Evolutionary conservation across 352 stramenopile species (phyloP).

Genomic region (Globisporangium echinulatum): DNA sequence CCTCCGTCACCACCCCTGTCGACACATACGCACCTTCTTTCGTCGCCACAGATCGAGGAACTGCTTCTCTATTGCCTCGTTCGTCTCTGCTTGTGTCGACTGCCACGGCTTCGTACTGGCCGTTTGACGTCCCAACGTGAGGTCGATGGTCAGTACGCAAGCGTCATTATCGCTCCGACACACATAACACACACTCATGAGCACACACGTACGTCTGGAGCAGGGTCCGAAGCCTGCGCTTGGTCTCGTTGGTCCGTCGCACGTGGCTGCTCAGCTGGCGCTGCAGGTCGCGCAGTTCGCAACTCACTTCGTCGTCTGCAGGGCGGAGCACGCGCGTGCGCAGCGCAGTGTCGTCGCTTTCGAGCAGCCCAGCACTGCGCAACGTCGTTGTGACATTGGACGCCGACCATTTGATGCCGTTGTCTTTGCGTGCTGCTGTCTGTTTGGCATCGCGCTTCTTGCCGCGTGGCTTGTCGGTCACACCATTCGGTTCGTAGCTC

Average conservation of each 20-base stretch:
- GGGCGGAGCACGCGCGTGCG: conserved; percentile 17
- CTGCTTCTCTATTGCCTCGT: conserved; percentile 40
- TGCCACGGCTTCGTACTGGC: conserved; percentile 61
- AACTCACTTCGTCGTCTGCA: conserved; percentile 56
- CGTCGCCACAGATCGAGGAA: conserved; percentile 56
- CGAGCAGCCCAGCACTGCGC: conserved; percentile 42
- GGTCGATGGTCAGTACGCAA: too few species aligned
- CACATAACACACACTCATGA: neutral
- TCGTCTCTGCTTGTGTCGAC: conserved; percentile 33
- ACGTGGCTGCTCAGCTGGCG: conserved; percentile 30
- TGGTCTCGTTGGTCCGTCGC: conserved; percentile 50
- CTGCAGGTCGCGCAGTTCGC: conserved; percentile 56
- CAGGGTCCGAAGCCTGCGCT: conserved; percentile 42
- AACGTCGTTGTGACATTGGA: conserved; percentile 23
- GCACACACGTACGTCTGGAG: conserved; percentile 33
- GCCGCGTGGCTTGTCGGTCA: neutral
- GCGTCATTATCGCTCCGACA: too few species aligned
- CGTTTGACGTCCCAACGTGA: too few species aligned
- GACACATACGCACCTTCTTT: conserved; percentile 39
- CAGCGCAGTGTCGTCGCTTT: conserved; percentile 25
- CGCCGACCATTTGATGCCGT: conserved; percentile 18
- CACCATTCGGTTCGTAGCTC: neutral
- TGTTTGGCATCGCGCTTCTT: neutral
- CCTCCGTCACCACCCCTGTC: too few species aligned
- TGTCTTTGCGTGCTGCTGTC: neutral